A percentile compares a stretch with the other conserved stretches of the same genome.
These are phyloP conservation scores for Huntiella abstrusa DNA, from an alignment of 2,329 filamentous ascomycete genomes.

Conservation along the genomic window DNA sequence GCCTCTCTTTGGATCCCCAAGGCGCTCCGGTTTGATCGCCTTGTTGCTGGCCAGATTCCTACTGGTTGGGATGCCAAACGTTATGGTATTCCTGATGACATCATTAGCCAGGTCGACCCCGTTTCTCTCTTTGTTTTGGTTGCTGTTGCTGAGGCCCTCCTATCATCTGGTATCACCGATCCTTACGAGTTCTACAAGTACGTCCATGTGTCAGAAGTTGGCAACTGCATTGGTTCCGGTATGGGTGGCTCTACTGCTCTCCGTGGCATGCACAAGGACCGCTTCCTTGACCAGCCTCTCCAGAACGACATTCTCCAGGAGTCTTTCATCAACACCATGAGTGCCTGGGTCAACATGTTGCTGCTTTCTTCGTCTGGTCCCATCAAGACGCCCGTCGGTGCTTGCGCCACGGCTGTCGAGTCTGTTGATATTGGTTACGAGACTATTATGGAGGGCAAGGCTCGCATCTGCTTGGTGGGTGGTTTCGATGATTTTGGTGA, in stretches of 20 bases:
- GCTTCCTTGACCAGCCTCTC: constrained; percentile 87
- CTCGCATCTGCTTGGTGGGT: constrained; percentile 90
- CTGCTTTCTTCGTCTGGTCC: constrained; percentile 89
- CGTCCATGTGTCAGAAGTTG: constrained; percentile 90
- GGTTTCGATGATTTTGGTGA: constrained; percentile 99
- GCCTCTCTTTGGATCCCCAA: constrained; percentile 91
- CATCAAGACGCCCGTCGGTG: constrained; percentile 96
- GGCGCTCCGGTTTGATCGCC: constrained; percentile 87
- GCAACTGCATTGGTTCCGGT: constrained; percentile 95
- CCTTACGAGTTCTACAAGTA: constrained; percentile 99
- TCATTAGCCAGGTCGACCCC: constrained; percentile 91
- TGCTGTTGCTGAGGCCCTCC: constrained; percentile 75
- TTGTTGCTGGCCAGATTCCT: constrained; percentile 91
- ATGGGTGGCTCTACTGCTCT: constrained; percentile 89
- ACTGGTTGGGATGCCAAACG: constrained; percentile 94
- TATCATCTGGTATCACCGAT: constrained; percentile 89
- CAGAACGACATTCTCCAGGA: constrained; percentile 99
- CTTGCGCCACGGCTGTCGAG: constrained; percentile 92
- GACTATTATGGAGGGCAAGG: constrained; percentile 96
- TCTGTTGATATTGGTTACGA: constrained; percentile 96
- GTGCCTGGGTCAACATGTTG: constrained; percentile 99
- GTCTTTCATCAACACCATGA: constrained; percentile 99
- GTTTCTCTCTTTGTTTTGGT: constrained; percentile 92
- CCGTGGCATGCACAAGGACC: constrained; percentile 95
- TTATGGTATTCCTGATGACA: constrained; percentile 93